phyloP scores from a whole-genome alignment of 1,284 basidiomycete genomes.

The Hemileia vastatrix region DNA sequence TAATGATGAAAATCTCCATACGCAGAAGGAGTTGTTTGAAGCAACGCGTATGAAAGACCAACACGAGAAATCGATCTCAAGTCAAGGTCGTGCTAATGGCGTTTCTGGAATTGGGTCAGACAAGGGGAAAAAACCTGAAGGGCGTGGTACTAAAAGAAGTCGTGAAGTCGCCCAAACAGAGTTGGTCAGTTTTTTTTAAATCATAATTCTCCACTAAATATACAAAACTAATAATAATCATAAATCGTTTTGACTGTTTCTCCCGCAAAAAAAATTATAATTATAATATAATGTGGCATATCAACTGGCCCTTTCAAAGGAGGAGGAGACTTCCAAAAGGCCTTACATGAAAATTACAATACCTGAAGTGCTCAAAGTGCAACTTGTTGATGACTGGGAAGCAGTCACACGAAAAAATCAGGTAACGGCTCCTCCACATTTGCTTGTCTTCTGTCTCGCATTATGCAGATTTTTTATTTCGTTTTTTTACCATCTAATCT shows the following conservation, averaged over 20 bases:
- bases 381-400: conserved; percentile 97
- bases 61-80: conserved; percentile 41
- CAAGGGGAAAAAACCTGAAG: conserved; percentile 44
- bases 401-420: conserved; percentile 87
- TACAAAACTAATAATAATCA: too few species aligned
- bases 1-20: conserved; percentile 71
- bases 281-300: too few species aligned
- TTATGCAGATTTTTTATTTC: neutral
- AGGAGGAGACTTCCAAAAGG: conserved; percentile 55
- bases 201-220: conserved; percentile 19
- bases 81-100: conserved; percentile 30
- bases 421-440: conserved; percentile 47
- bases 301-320: conserved; percentile 39
- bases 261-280: too few species aligned
- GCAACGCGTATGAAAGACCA: conserved; percentile 52
- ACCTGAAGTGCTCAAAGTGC: conserved; percentile 76
- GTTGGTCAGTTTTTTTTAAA: neutral
- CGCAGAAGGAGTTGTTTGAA: conserved; percentile 54
- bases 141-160: conserved; percentile 39
- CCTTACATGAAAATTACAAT: conserved; percentile 85
- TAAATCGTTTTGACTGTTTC: too few species aligned
- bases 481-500: neutral
- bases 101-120: conserved; percentile 41
- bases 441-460: neutral
- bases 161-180: conserved; percentile 29